Base-by-base conservation (phyloP, 2,329 filamentous ascomycete species). In the Paecilomyces fulvus region DNA sequence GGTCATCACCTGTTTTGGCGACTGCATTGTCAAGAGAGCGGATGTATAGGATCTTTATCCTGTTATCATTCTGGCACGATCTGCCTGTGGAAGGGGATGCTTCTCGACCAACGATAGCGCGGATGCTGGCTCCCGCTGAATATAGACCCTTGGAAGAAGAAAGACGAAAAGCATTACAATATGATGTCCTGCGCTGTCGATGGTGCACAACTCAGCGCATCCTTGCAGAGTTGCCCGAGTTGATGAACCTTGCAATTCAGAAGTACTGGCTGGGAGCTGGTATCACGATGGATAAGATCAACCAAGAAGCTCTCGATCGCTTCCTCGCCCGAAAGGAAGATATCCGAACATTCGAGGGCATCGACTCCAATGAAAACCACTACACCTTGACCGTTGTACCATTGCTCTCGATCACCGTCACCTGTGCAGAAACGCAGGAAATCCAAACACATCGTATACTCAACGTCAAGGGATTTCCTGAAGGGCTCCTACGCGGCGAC, bases 151-250 rank as follows among this genome's bases (percentile, higher is more conserved):
- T 76, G 12, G 52, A 50, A 9, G 21, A 61, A n/a, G 56, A 59
- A 0, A 63, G 72, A 30, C 70, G 70, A 6, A 54, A 54, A n/a
- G 53, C 53, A 0, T 56, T 76, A n/a, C 75, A 77, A 56, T 49
- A 56, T 2, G 62, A 61, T 1, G 64, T 77, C 3, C 56, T 76
- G 25, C 62, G 62, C 4, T 74, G 70, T 55, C 64, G 61, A 56
- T 78, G 75, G 74, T 77, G 69, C 56, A 77, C 70, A 0, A 55
- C 66, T 23, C 56, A 65, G 2, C 69, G 71, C 7, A 56, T 77
- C 4, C 62, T 68, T 3, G 60, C 59, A 3, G 66, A 69, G 49
- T 50, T 77, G 2, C 72, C 71, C 0, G 64, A 63, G 6, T 56
- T 77, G 49, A 67, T 69, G 57, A 63, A 63, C 1, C 60, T 77